Evolutionary conservation across 139 green algal genomes (phyloP), one percentile per base, ranked within the genome.

Genomic region (Mesotaenium endlicherianum): DNA sequence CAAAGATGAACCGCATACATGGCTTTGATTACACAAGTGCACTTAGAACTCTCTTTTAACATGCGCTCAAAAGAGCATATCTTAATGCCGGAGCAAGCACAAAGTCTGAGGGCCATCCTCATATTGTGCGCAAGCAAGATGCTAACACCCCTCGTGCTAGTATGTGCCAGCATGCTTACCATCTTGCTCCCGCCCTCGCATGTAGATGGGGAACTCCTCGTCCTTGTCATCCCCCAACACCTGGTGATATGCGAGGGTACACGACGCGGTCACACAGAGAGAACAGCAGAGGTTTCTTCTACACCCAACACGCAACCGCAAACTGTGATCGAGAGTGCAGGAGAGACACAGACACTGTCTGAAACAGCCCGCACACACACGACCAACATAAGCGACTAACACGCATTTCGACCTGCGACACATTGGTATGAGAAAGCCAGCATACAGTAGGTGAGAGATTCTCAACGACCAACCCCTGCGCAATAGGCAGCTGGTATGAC

Each of bases 171-270:
- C n/a, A n/a, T n/a, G n/a, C 71, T 80, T 20, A 80, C 71, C 71
- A 36, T 53, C 55, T 1, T 20, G 5, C 50, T 76, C 75, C 0
- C 26, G 77, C 11, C 58, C 80, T 0, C 31, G 31, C 39, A 77
- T 84, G 72, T 76, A 86, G 26, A 86, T 84, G 34, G 80, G 80
- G 43, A 76, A 86, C 6, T 81, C 70, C 31, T 42, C 30, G 53
- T 82, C 72, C 8, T 40, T 71, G 0, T 41, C 8, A n/a, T 85
- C 75, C 16, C 43, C 76, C 11, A 86, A 64, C 4, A 86, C 41
- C 47, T 49, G 34, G 68, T n/a, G 16, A 30, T 1, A 31, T 43
- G 41, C 11, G 68, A 64, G 41, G 36, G 5, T 11, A n/a, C 1
- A 26, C 0, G 60, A 74, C 8, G 14, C 8, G 38, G 14, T 8